Percentiles rank a stretch among this genome's conserved stretches.
Evolutionary conservation across 2,329 filamentous ascomycete genomes (phyloP).

Genomic region (Calonectria ilicicola): DNA sequence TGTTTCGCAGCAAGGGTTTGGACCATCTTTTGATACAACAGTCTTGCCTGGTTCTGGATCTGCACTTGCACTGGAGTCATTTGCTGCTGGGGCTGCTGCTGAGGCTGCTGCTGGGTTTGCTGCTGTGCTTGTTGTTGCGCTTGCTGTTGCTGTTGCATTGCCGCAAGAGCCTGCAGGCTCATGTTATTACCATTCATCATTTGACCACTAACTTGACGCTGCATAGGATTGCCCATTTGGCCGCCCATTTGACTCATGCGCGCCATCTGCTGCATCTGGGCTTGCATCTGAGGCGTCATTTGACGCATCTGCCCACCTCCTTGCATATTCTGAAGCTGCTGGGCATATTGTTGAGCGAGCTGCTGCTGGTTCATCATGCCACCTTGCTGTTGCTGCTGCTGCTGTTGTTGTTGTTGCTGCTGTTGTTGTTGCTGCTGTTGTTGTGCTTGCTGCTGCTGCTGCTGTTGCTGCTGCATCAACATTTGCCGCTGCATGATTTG

Average conservation of each 20-base stretch:
- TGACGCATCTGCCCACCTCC: constrained; percentile 47
- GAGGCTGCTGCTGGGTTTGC: constrained; percentile 46
- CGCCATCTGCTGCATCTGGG: constrained; percentile 52
- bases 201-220: constrained; percentile 48
- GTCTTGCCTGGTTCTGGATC: constrained; percentile 48
- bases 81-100: constrained; percentile 47
- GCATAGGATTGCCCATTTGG: constrained; percentile 46
- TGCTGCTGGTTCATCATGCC: constrained; percentile 58
- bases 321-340: constrained; percentile 57
- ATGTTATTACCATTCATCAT: constrained; percentile 56
- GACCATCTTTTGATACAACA: constrained; percentile 56
- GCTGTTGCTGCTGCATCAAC: constrained; percentile 55
- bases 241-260: constrained; percentile 50
- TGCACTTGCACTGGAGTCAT: constrained; percentile 46
- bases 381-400: constrained; percentile 48
- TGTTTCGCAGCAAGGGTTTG: constrained; percentile 48
- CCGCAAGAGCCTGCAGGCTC: constrained; percentile 53
- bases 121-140: constrained; percentile 49
- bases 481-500: constrained; percentile 53
- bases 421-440: constrained; percentile 48
- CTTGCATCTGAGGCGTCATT: constrained; percentile 50
- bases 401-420: constrained; percentile 44
- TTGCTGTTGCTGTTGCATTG: constrained; percentile 54
- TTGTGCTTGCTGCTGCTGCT: constrained; percentile 54
- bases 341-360: constrained; percentile 57